Evolutionary conservation across 106 monocot species (phyloP), one percentile per base, ranked within the genome.

Genomic region (Allium sativum): DNA sequence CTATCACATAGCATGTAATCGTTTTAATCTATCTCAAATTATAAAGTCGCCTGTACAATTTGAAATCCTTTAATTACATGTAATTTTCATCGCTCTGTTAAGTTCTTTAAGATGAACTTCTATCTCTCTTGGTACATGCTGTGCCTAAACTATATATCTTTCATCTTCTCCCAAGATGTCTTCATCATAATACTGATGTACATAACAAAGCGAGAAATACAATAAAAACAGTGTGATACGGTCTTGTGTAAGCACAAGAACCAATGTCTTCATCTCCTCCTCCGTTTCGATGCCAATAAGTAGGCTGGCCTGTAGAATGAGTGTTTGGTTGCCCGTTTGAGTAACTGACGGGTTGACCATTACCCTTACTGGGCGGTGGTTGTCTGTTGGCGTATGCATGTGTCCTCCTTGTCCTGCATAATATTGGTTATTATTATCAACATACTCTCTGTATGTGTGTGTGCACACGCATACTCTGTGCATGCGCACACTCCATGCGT

Each of bases 161-260:
- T 61, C 17, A 18, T 17, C 53, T 42, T 9, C 0, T 7, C 13
- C 52, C 10, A 7, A 10, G 10, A 11, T 65, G n/a, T 17, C 31
- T 22, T 65, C 15, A 60, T 48, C 44, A 15, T 14, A 60, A 50
- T 31, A 31, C 56, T 9, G 9, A 44, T 8, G 42, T 21, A 13
- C 47, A 44, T 16, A 60, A 56, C 59, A 74, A 40, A 10, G 60
- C 12, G 13, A 21, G 8, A 41, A 74, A 14, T 3, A 54, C 11
- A 16, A 31, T 3, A 17, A 61, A 53, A 44, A 40, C 4, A 15
- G 46, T n/a, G 53, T 53, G 21, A 18, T 31, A 61, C 1, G 13
- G 12, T 52, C 31, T 6, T 7, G 67, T 40, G 60, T n/a, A 52
- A 13, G 53, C 66, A 10, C 60, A 67, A 5, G 73, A 74, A 45